These are phyloP conservation scores for Ceratocystis ficicola DNA, from an alignment of 2,329 filamentous ascomycete genomes.

Conservation along the genomic window DNA sequence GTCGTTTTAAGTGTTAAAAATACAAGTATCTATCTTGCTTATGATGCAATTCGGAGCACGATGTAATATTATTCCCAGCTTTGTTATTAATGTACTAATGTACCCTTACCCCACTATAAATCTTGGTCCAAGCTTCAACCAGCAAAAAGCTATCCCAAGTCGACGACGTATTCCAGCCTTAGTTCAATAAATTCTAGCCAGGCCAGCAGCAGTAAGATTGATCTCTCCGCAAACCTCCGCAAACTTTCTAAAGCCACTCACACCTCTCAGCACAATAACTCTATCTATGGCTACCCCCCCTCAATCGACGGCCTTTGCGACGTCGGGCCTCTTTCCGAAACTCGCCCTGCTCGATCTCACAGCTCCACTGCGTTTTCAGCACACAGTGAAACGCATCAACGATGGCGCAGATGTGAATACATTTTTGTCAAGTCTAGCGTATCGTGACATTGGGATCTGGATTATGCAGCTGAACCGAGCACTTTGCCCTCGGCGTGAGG, in stretches of 20 bases:
- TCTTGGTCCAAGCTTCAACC: not conserved
- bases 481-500: constrained; percentile 56
- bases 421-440: constrained; percentile 72
- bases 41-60: too few species aligned
- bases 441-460: constrained; percentile 77
- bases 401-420: constrained; percentile 67
- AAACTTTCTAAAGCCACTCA: not conserved
- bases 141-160: not conserved
- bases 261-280: not conserved
- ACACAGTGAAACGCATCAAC: constrained; percentile 70
- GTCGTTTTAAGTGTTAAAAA: too few species aligned
- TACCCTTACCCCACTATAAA: not conserved
- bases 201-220: too few species aligned
- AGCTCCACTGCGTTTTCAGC: constrained; percentile 43
- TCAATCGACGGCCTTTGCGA: too few species aligned
- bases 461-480: constrained; percentile 81
- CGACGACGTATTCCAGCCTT: not conserved
- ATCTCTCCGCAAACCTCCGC: too few species aligned
- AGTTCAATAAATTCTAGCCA: not conserved
- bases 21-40: too few species aligned
- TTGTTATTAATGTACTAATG: not conserved
- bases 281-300: constrained; percentile 14
- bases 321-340: constrained; percentile 24
- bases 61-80: not conserved
- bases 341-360: constrained; percentile 40